These are phyloP conservation scores for Haplosporangium sp. DNA, from an alignment of 371 early-diverging fungal species.

Conservation along the genomic window DNA sequence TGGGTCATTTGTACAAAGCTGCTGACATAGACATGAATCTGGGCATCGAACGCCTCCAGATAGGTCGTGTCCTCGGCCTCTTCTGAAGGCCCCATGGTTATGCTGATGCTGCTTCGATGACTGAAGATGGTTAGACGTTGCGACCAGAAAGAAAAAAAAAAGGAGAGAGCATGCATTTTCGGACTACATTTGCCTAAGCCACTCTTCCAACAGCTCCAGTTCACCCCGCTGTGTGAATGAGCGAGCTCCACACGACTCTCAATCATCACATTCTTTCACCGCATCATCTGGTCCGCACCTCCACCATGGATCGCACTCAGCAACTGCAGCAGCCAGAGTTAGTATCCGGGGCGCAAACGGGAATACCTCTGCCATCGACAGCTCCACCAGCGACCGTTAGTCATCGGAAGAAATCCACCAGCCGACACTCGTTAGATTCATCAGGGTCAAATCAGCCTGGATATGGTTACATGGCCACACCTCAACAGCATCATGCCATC, in stretches of 20 bases:
- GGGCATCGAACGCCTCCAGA: constrained; percentile 10
- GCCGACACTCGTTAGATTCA: constrained; percentile 11
- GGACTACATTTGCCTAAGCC: no score
- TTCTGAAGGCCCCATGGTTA: neutral
- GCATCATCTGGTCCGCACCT: neutral
- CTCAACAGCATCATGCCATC: constrained; percentile 20
- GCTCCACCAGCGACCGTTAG: constrained; percentile 11
- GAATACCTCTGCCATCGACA: neutral
- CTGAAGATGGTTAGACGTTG: no score
- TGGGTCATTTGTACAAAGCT: constrained; percentile 10
- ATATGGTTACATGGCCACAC: neutral
- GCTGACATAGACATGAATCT: constrained; percentile 6
- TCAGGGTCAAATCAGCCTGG: neutral
- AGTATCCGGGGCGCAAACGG: neutral
- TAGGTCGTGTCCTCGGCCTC: constrained; percentile 6
- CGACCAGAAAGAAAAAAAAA: no score
- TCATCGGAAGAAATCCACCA: constrained; percentile 16
- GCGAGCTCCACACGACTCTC: no score
- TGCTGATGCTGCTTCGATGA: neutral
- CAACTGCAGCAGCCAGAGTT: neutral
- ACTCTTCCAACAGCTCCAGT: no score
- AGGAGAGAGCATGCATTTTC: no score
- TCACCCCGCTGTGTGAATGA: no score
- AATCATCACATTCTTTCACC: neutral
- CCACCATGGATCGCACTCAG: constrained; percentile 4